These are phyloP conservation scores for Cardamine occulta DNA, from an alignment of 345 rosid species.

Conservation along the genomic window DNA sequence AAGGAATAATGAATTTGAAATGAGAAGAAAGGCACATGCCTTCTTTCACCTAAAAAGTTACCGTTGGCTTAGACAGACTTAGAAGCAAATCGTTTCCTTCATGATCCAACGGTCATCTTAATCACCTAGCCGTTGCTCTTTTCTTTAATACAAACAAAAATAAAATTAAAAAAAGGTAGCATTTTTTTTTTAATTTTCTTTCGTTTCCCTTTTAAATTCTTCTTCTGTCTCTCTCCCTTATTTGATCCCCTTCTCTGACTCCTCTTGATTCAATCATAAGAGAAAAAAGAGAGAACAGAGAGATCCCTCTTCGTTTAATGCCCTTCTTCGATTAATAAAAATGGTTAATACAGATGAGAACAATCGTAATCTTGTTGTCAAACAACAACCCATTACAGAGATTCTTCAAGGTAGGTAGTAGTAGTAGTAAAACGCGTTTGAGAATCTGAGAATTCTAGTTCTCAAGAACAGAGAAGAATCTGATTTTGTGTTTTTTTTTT, in stretches of 20 bases:
- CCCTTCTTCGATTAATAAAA: constrained; percentile 20
- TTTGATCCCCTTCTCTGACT: constrained; percentile 26
- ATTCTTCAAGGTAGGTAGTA: constrained; percentile 63
- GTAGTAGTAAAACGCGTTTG: not conserved
- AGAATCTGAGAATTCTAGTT: constrained; percentile 7
- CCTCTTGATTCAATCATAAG: constrained; percentile 15
- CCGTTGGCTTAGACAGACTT: constrained; percentile 41
- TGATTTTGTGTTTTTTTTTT: not conserved
- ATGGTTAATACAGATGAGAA: constrained; percentile 60
- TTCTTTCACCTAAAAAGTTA: constrained; percentile 35
- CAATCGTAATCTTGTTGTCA: constrained; percentile 38
- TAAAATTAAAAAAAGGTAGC: not conserved
- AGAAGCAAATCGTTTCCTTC: constrained; percentile 42
- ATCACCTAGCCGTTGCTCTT: constrained; percentile 45
- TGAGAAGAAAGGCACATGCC: constrained; percentile 15
- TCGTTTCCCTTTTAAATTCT: not conserved
- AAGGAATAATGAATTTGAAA: constrained; percentile 34
- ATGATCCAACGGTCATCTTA: constrained; percentile 49
- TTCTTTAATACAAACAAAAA: constrained; percentile 14
- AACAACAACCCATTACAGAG: constrained; percentile 46
- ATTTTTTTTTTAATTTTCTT: not conserved
- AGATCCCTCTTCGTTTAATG: constrained; percentile 29
- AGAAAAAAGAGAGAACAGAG: not conserved
- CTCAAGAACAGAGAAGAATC: constrained; percentile 17
- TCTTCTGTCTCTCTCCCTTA: constrained; percentile 25